Evolutionary conservation across 75 land plant genomes (phyloP).

Genomic region (Cupressus sempervirens): DNA sequence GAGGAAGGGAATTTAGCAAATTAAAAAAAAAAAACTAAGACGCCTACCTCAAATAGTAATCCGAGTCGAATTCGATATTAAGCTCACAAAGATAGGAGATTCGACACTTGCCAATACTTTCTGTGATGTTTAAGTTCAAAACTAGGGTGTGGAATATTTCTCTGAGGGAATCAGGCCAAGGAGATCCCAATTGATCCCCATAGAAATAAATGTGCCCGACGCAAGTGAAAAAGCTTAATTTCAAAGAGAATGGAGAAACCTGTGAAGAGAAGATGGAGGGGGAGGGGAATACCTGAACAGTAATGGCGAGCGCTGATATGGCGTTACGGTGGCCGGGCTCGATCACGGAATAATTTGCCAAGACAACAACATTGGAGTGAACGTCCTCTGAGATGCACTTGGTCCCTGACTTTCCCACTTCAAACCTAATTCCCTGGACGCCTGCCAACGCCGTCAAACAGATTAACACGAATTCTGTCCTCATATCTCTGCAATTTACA

Average conservation of each 20-base stretch:
- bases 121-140: no score
- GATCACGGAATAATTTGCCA: slow-evolving; percentile 61
- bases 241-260: not conserved
- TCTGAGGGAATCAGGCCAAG: no score
- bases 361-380: slow-evolving; percentile 60
- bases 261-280: not conserved
- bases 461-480: not conserved
- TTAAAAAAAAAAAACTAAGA: no score
- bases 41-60: no score
- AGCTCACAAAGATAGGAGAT: no score
- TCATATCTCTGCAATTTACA: not conserved
- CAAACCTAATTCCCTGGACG: not conserved
- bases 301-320: slow-evolving; percentile 26
- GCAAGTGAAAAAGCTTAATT: not conserved
- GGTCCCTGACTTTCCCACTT: slow-evolving; percentile 19
- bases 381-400: slow-evolving; percentile 74
- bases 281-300: slow-evolving; percentile 24
- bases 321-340: slow-evolving; percentile 11
- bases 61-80: no score
- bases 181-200: no score
- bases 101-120: no score
- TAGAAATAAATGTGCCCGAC: no score
- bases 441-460: not conserved
- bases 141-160: no score
- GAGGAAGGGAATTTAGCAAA: no score